Percentiles rank a stretch among this genome's conserved stretches.
Conservation (phyloP, 2,329 filamentous ascomycete species). For the Penicillium glabrum region DNA sequence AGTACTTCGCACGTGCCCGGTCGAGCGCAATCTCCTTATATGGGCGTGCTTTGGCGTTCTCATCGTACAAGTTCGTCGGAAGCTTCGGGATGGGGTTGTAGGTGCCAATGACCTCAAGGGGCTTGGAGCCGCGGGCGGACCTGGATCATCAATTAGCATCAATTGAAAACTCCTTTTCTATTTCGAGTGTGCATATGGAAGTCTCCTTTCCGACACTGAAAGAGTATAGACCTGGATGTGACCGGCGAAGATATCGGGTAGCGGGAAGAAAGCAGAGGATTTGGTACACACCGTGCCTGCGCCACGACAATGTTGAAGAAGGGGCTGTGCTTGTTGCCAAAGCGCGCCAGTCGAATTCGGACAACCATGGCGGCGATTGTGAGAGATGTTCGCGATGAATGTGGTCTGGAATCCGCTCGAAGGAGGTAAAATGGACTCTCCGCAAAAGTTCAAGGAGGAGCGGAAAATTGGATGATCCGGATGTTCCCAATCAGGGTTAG, state of each 20-base stretch:
- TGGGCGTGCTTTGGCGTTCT: conserved; percentile 58
- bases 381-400: conserved; percentile 3
- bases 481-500: conserved; percentile 19
- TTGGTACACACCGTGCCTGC: conserved; percentile 71
- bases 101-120: conserved; percentile 84
- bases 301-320: conserved; percentile 98
- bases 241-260: neutral
- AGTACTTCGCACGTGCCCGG: conserved; percentile 78
- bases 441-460: conserved; percentile 27
- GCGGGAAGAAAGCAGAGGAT: neutral
- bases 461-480: conserved; percentile 31
- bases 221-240: neutral
- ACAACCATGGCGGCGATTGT: conserved; percentile 70
- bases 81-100: conserved; percentile 61
- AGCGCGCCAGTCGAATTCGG: conserved; percentile 89
- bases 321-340: conserved; percentile 82
- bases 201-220: neutral
- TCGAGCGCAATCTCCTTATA: conserved; percentile 94
- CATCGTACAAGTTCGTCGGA: conserved; percentile 50
- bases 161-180: neutral
- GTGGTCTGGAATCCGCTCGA: neutral
- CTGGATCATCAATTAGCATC: conserved; percentile 45
- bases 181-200: neutral
- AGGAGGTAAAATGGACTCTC: conserved; percentile 22
- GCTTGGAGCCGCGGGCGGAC: conserved; percentile 81